Percentiles rank a stretch among this genome's conserved stretches.
phyloP scores from a whole-genome alignment of 306 rosid genomes.

The Betula pendula region DNA sequence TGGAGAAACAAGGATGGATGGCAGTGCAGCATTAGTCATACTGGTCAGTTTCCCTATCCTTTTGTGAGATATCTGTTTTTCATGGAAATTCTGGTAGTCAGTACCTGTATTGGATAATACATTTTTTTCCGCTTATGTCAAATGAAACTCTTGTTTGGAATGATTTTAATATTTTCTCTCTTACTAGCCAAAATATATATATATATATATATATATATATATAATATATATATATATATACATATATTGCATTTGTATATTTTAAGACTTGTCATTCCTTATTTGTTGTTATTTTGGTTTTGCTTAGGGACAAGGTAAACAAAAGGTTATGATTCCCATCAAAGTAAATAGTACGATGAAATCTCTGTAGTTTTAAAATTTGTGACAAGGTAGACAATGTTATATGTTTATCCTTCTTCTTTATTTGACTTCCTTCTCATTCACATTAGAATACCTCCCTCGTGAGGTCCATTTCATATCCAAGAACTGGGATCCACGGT shows the following conservation, averaged over 20 bases:
- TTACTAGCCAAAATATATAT: background rate
- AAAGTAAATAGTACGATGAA: background rate
- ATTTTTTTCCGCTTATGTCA: background rate
- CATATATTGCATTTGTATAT: background rate
- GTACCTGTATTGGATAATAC: background rate
- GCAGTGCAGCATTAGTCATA: slow-evolving; percentile 52
- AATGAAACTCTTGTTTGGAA: slow-evolving; percentile 1
- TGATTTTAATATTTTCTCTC: background rate
- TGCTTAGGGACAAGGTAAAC: background rate
- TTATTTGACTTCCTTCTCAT: background rate
- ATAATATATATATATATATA: too few relatives aligned
- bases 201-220: too few relatives aligned
- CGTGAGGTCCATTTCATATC: background rate
- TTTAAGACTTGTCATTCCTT: background rate
- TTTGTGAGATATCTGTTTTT: background rate
- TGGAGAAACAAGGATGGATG: slow-evolving; percentile 49
- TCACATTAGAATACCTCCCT: background rate
- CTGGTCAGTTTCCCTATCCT: slow-evolving; percentile 52
- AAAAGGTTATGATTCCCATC: background rate
- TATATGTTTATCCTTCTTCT: background rate
- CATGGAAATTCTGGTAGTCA: background rate
- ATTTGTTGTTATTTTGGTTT: background rate
- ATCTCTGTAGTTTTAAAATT: background rate
- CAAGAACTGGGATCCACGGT: background rate
- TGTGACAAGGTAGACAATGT: too few relatives aligned